Conservation (phyloP, 2,329 filamentous ascomycete genomes). For the Aspergillus pseudotamarii region DNA sequence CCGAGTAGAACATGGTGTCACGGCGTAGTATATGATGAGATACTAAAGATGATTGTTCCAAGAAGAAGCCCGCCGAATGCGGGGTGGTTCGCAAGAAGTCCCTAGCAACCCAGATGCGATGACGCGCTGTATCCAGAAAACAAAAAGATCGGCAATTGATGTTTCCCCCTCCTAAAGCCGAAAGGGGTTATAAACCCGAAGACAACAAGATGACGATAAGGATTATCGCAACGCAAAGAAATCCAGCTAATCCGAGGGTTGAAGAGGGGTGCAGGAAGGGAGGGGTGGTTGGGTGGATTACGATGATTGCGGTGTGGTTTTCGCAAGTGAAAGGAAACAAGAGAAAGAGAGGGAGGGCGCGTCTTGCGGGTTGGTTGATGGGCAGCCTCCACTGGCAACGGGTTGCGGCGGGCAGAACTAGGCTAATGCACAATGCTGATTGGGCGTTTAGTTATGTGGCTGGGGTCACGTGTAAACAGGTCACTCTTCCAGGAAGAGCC, state of each 20-base stretch:
- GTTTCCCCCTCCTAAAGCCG: slow-evolving; percentile 11
- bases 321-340: slow-evolving; percentile 11
- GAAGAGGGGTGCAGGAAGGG: slow-evolving; percentile 11
- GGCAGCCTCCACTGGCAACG: slow-evolving; percentile 18
- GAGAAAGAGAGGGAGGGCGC: slow-evolving; percentile 12
- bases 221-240: slow-evolving; percentile 5
- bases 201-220: slow-evolving; percentile 3
- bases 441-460: slow-evolving; percentile 21
- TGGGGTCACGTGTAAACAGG: slow-evolving; percentile 32
- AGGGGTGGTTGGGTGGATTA: slow-evolving; percentile 2
- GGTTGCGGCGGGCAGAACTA: not conserved
- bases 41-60: slow-evolving; percentile 19
- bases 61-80: slow-evolving; percentile 34
- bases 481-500: not conserved
- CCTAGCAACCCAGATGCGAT: slow-evolving; percentile 27
- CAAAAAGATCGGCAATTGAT: slow-evolving; percentile 28
- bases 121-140: slow-evolving; percentile 39
- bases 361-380: slow-evolving; percentile 11
- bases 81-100: slow-evolving; percentile 32
- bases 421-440: slow-evolving; percentile 9
- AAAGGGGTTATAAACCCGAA: slow-evolving; percentile 3
- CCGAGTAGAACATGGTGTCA: slow-evolving; percentile 88
- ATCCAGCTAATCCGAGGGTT: slow-evolving; percentile 11
- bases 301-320: slow-evolving; percentile 3
- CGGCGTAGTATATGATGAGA: slow-evolving; percentile 30